Conservation (phyloP, 192 early-diverging fungal species). For the Nowakowskiella sp. region DNA sequence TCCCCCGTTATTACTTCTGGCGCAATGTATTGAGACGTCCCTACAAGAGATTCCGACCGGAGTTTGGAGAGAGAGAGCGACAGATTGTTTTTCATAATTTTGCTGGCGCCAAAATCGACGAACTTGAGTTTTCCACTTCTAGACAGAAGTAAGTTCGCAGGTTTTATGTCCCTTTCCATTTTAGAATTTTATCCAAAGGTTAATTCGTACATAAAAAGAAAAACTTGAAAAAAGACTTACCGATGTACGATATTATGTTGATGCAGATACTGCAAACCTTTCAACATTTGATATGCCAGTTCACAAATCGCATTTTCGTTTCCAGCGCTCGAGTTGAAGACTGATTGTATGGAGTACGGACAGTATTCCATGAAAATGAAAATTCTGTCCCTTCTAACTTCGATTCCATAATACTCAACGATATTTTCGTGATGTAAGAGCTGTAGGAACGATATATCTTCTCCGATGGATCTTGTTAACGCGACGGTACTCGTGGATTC, state of each 20-base stretch:
- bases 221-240: slow-evolving; percentile 2
- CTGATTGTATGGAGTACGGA: slow-evolving; percentile 60
- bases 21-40: slow-evolving; percentile 34
- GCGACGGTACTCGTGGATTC: no score
- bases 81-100: slow-evolving; percentile 51
- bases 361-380: slow-evolving; percentile 86
- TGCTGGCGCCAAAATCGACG: slow-evolving; percentile 87
- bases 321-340: slow-evolving; percentile 69
- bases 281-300: slow-evolving; percentile 75
- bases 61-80: neutral
- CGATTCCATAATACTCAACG: slow-evolving; percentile 83
- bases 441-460: slow-evolving; percentile 89
- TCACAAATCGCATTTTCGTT: slow-evolving; percentile 64
- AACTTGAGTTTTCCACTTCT: slow-evolving; percentile 71
- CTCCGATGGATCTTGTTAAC: slow-evolving; percentile 68
- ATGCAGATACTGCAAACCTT: slow-evolving; percentile 80
- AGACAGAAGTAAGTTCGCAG: slow-evolving; percentile 63
- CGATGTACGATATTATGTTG: slow-evolving; percentile 78
- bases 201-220: neutral
- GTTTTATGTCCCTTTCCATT: slow-evolving; percentile 24
- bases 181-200: neutral
- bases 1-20: slow-evolving; percentile 75
- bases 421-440: slow-evolving; percentile 84
- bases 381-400: slow-evolving; percentile 74
- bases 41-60: slow-evolving; percentile 20